A percentile compares a stretch with the other conserved stretches of the same genome.
Evolutionary conservation across 352 stramenopile genomes (phyloP).

Genomic region (Globisporangium spiculum): DNA sequence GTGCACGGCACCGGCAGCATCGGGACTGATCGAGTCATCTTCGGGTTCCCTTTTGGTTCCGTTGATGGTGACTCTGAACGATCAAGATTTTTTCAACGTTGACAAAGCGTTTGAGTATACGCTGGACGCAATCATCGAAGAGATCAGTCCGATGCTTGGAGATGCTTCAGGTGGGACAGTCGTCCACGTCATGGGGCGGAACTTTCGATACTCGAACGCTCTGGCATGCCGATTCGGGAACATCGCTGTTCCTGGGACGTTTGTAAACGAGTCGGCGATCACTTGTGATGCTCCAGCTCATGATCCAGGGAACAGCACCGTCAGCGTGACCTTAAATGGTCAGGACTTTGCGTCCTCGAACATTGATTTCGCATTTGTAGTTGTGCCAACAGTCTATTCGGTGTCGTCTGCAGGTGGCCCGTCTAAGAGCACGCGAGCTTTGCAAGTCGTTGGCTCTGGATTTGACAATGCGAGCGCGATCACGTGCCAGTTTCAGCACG

Average conservation of each 20-base stretch:
- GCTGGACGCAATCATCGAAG: constrained; percentile 37
- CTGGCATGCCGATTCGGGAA: constrained; percentile 60
- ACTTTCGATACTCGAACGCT: constrained; percentile 51
- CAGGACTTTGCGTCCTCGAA: constrained; percentile 44
- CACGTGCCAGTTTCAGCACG: constrained; percentile 29
- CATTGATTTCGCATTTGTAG: constrained; percentile 43
- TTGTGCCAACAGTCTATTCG: constrained; percentile 42
- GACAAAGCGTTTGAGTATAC: constrained; percentile 63
- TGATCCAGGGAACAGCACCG: constrained; percentile 17
- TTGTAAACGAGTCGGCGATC: constrained; percentile 55
- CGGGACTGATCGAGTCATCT: neutral
- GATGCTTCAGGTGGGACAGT: constrained; percentile 49
- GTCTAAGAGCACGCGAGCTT: constrained; percentile 25
- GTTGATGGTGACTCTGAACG: constrained; percentile 75
- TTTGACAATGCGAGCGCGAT: constrained; percentile 26
- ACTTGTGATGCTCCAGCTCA: constrained; percentile 56
- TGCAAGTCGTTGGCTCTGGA: constrained; percentile 32
- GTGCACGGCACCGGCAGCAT: constrained; percentile 30
- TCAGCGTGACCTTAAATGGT: constrained; percentile 68
- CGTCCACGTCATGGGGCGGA: constrained; percentile 53
- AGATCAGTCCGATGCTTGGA: constrained; percentile 37
- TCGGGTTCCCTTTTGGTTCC: constrained; percentile 29
- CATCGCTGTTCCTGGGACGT: constrained; percentile 38
- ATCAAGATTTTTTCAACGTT: constrained; percentile 54
- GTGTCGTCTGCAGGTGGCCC: constrained; percentile 36